Conservation (phyloP, 2,329 filamentous ascomycete genomes). For the Penicillium sp. region DNA sequence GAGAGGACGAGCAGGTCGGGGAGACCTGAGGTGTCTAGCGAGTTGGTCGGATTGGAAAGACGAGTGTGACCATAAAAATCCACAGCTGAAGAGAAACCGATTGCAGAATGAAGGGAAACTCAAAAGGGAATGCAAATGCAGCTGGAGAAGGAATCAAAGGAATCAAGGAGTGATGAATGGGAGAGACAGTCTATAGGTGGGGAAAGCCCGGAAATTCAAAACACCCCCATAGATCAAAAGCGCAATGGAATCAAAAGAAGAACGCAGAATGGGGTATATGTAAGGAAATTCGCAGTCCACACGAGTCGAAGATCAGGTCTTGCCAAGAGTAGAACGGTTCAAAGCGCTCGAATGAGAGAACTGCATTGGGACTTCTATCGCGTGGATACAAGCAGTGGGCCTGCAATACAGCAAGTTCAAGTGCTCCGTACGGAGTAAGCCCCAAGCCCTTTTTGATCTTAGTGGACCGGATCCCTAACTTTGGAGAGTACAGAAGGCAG, state of each 20-base stretch:
- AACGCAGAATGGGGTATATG: conserved; percentile 5
- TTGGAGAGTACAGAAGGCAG: background rate
- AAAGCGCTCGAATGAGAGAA: background rate
- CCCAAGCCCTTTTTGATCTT: background rate
- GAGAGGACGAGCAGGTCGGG: background rate
- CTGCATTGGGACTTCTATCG: background rate
- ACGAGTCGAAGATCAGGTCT: background rate
- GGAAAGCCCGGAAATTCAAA: background rate
- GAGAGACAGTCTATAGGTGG: background rate
- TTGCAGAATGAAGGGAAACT: background rate
- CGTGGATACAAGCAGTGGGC: conserved; percentile 1
- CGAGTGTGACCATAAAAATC: background rate
- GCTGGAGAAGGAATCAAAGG: background rate
- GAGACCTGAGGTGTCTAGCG: conserved; percentile 1
- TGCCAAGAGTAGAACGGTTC: background rate
- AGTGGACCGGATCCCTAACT: background rate
- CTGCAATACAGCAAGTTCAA: background rate
- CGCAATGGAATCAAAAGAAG: background rate
- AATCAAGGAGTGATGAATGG: background rate
- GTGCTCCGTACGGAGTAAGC: background rate
- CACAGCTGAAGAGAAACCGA: background rate
- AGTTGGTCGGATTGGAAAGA: background rate
- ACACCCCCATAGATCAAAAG: conserved; percentile 4
- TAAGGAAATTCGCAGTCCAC: conserved; percentile 2
- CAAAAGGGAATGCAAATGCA: background rate